Evolutionary conservation across 768 basidiomycete species (phyloP), one percentile per base, ranked within the genome.

Genomic region (Rhodocollybia butyracea): DNA sequence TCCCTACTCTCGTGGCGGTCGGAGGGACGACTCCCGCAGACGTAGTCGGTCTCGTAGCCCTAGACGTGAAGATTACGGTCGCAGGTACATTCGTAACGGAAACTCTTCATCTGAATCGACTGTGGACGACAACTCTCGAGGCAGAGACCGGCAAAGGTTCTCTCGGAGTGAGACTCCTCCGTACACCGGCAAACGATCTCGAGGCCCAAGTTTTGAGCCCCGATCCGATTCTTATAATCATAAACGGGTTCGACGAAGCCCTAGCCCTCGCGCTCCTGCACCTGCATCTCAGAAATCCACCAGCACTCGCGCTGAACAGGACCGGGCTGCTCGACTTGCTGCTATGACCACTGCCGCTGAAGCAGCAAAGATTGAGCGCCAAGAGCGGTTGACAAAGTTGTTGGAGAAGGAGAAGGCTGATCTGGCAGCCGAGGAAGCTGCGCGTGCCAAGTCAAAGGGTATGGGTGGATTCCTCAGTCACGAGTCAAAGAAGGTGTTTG

Each of bases 401-500:
- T 72, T 92, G 26, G 85, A 84, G 66, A 83, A 84, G 66, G 94
- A 97, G 68, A 89, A 85, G 64, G 85, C 80, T 19, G 89, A 94
- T 60, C 65, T 84, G 5, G 92, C 84, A 61, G 83, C 76, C 22
- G 91, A 94, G 57, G 88, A 86, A 59, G 75, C 73, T 27, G 79
- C 80, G 42, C 76, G 92, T 39, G 75, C 74, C 21, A 88, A 85
- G 68, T 85, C 85, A 2, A 88, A 84, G 64, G 91, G 89, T 2
- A 86, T 88, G 77, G 90, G 88, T 42, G 77, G 76, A 1, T 97
- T 95, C 75, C 73, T 96, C 63, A 86, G 83, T 53, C 77, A 86
- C 21, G 93, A 95, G 66, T 84, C 88, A 75, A 92, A 89, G 76
- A 85, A 81, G 61, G 88, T 93, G 8, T 91, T 91, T 69, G 86